Conservation (phyloP, 2,329 filamentous ascomycete genomes). For the Paecilomyces sp. region DNA sequence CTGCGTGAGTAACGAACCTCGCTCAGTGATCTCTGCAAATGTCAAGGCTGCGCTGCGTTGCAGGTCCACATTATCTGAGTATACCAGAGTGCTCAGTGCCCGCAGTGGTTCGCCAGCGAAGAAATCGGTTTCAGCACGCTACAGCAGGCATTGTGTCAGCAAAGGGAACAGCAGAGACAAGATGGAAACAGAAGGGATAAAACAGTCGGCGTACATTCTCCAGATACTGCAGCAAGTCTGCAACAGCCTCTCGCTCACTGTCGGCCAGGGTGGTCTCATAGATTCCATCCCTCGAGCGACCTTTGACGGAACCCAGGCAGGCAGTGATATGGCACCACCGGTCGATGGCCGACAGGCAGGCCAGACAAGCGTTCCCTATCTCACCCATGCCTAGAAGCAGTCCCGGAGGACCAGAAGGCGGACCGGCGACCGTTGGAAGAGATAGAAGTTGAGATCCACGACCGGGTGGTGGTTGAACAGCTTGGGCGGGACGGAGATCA, state of each 20-base stretch:
- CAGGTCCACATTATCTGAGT: conserved; percentile 96
- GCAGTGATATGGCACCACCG: conserved; percentile 38
- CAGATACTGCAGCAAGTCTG: conserved; percentile 88
- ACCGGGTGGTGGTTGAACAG: background rate
- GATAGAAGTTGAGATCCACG: conserved; percentile 1
- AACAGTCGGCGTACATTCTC: conserved; percentile 66
- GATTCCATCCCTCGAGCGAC: conserved; percentile 70
- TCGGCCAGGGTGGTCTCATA: conserved; percentile 88
- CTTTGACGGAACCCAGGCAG: conserved; percentile 42
- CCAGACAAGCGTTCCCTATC: conserved; percentile 33
- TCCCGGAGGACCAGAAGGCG: conserved; percentile 18
- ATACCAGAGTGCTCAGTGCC: conserved; percentile 90
- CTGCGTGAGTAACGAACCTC: conserved; percentile 55
- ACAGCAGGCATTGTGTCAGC: conserved; percentile 15
- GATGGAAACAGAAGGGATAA: conserved; percentile 3
- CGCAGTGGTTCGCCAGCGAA: conserved; percentile 92
- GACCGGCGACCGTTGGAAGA: conserved; percentile 1
- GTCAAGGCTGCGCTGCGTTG: conserved; percentile 96
- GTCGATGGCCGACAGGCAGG: conserved; percentile 35
- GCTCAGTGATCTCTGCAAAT: conserved; percentile 96
- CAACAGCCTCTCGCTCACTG: conserved; percentile 92
- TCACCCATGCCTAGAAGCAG: conserved; percentile 27
- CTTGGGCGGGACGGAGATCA: conserved; percentile 1
- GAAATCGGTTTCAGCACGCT: conserved; percentile 97
- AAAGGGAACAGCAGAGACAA: conserved; percentile 3